phyloP scores from a whole-genome alignment of 805 yeast genomes.

The Lipomyces chichibuensis region DNA sequence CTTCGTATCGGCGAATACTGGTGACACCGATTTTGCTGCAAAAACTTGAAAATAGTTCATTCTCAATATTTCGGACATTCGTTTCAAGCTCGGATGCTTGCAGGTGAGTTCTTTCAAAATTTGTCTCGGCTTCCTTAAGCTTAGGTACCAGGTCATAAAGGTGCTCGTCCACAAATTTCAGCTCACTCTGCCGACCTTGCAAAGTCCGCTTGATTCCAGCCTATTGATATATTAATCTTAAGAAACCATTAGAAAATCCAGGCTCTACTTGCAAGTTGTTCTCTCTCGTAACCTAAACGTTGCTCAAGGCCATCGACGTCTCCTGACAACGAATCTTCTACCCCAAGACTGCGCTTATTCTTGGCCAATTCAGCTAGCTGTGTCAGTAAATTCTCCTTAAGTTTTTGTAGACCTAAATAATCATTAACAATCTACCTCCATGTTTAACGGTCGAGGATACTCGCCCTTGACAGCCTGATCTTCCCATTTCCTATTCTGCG shows the following conservation, averaged over 20 bases:
- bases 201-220: conserved; percentile 30
- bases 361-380: conserved; percentile 54
- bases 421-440: background rate
- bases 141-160: conserved; percentile 49
- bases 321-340: conserved; percentile 59
- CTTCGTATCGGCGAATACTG: conserved; percentile 69
- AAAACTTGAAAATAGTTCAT: conserved; percentile 51
- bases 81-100: conserved; percentile 49
- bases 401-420: conserved; percentile 54
- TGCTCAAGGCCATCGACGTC: conserved; percentile 56
- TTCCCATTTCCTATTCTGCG: conserved; percentile 65
- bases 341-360: conserved; percentile 56
- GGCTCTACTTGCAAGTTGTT: conserved; percentile 38
- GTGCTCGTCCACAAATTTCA: conserved; percentile 30
- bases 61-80: conserved; percentile 35
- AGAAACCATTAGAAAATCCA: background rate
- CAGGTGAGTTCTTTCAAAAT: conserved; percentile 41
- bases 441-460: background rate
- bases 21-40: conserved; percentile 59
- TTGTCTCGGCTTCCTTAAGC: conserved; percentile 41
- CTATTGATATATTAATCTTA: conserved; percentile 4
- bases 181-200: conserved; percentile 41
- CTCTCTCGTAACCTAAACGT: conserved; percentile 42
- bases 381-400: conserved; percentile 56
- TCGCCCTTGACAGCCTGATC: conserved; percentile 45